Evolutionary conservation across 208 protist genomes (phyloP), one percentile per base, ranked within the genome.

Genomic region (Dictyostelium gargantuum): DNA sequence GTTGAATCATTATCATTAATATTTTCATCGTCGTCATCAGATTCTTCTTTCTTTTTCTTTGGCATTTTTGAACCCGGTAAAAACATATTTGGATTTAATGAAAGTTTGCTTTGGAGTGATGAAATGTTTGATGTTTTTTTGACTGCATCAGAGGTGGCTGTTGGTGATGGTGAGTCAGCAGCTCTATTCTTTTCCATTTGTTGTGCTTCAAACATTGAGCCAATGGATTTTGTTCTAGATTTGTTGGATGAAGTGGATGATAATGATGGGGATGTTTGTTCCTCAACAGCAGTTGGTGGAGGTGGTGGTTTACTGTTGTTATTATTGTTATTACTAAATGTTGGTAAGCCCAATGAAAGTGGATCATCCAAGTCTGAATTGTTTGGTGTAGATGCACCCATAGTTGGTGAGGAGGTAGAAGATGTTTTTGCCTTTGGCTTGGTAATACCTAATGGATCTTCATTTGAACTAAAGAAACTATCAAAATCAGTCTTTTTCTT

Each of bases 81-180:
- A 74, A 89, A 79, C 68, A 52, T 89, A 29, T 74, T 79, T 61
- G 82, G 50, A 52, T 89, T 74, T 17, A 89, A 68, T 19, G 82
- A 35, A 26, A 89, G 68, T 68, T 79, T 74, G 54, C 72, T 56
- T 44, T 79, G 46, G 8, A 89, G 82, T 42, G 66, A 58, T 13
- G 63, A 74, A 21, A 89, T 89, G n/a, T 89, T 89, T 46, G 48
- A 46, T 52, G 74, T 58, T 40, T 80, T 80, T 35, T 89, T 89
- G 19, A 50, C 11, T 26, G 32, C 8, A 8, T 29, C 9, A 8
- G 42, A 8, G 10, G 42, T 52, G 6, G 29, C 17, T 40, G 76
- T 66, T 52, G n/a, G 38, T 35, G 52, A 46, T 10, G 17, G 23
- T 40, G 52, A 6, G n/a, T n/a, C n/a, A n/a, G n/a, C n/a, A n/a